Evolutionary conservation across 179 eudicot genomes (phyloP).

Genomic region (Dionaea muscipula): DNA sequence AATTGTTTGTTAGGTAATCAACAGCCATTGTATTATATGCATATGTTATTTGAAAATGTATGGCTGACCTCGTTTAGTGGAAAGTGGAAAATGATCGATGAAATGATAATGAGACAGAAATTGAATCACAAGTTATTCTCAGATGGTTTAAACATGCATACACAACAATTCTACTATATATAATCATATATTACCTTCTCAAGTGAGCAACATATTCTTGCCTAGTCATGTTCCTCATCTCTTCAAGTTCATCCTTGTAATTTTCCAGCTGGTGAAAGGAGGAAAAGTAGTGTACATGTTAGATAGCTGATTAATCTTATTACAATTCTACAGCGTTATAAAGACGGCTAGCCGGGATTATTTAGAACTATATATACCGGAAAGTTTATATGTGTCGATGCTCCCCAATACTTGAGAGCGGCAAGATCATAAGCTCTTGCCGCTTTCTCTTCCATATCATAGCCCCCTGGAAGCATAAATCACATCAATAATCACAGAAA

Average conservation of each 20-base stretch:
- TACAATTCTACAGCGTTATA: too few relatives aligned
- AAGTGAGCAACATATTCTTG: conserved; percentile 70
- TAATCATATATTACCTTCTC: too few relatives aligned
- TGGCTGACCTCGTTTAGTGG: too few relatives aligned
- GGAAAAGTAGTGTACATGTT: not conserved
- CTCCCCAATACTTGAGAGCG: conserved; percentile 56
- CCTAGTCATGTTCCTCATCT: conserved; percentile 57
- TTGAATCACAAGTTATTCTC: too few relatives aligned
- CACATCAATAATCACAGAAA: not conserved
- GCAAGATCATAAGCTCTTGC: conserved; percentile 63
- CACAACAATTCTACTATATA: too few relatives aligned
- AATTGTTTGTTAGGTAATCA: not conserved
- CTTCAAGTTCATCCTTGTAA: conserved; percentile 53
- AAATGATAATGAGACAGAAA: too few relatives aligned
- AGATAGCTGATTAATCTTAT: too few relatives aligned
- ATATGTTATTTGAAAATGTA: too few relatives aligned
- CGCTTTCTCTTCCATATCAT: conserved; percentile 68
- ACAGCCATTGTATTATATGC: too few relatives aligned
- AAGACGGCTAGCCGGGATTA: too few relatives aligned
- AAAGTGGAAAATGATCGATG: too few relatives aligned
- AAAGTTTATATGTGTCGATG: conserved; percentile 52
- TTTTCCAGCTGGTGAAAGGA: conserved; percentile 31
- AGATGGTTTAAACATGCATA: too few relatives aligned
- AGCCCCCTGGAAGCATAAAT: conserved; percentile 37
- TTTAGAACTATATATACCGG: conserved; percentile 26